Percentiles rank a stretch among this genome's conserved stretches.
Conservation (phyloP, 2,329 filamentous ascomycete species). For the Cladorrhinum sp. region DNA sequence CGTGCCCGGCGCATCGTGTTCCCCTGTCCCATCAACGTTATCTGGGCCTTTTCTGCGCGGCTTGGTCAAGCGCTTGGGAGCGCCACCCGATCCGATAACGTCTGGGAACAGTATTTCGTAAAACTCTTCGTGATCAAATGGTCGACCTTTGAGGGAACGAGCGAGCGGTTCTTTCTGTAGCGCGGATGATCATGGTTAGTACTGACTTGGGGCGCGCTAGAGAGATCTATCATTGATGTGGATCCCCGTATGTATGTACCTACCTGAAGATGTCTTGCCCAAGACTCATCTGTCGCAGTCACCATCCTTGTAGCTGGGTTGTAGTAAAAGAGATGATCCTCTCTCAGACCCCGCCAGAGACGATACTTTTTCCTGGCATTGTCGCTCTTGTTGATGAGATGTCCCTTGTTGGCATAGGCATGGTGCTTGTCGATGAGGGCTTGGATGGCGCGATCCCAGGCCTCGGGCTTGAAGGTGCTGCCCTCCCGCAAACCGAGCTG, state of each 20-base stretch:
- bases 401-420: conserved; percentile 58
- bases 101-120: conserved; percentile 61
- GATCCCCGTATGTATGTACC: conserved; percentile 27
- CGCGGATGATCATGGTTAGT: conserved; percentile 19
- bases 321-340: conserved; percentile 57
- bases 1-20: conserved; percentile 48
- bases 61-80: conserved; percentile 58
- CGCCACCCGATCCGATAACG: conserved; percentile 57
- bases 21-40: conserved; percentile 40
- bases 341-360: conserved; percentile 57
- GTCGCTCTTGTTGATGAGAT: conserved; percentile 63
- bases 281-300: conserved; percentile 55
- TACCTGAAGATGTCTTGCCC: conserved; percentile 57
- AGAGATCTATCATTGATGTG: background rate
- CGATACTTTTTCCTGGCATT: conserved; percentile 62
- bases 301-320: conserved; percentile 50
- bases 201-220: background rate
- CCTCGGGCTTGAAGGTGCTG: conserved; percentile 60
- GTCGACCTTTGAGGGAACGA: conserved; percentile 53
- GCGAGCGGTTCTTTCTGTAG: conserved; percentile 56
- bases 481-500: conserved; percentile 54
- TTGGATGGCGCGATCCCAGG: conserved; percentile 56
- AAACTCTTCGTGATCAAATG: conserved; percentile 59
- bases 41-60: conserved; percentile 50
- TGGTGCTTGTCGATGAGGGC: conserved; percentile 54